A percentile compares a stretch with the other conserved stretches of the same genome.
Evolutionary conservation across 2,329 filamentous ascomycete species (phyloP).

Genomic region (Penicillium sp.): DNA sequence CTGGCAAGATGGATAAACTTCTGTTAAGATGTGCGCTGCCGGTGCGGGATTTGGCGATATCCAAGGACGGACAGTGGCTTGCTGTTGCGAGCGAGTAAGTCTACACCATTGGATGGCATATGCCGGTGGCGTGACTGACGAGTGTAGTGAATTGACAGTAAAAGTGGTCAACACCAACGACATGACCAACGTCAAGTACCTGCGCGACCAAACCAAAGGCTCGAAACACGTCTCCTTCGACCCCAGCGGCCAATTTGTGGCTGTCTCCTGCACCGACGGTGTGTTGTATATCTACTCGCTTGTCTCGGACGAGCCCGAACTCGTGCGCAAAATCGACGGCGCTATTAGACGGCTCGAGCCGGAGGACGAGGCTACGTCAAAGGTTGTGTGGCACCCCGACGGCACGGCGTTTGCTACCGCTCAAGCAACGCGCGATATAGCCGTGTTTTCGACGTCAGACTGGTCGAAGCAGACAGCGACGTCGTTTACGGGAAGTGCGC

Average conservation of each 20-base stretch:
- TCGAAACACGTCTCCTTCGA: slow-evolving; percentile 92
- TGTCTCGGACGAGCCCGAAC: slow-evolving; percentile 69
- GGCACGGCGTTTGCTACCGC: slow-evolving; percentile 84
- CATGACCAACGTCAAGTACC: slow-evolving; percentile 68
- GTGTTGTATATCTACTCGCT: slow-evolving; percentile 86
- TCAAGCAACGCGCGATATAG: slow-evolving; percentile 76
- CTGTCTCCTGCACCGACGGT: slow-evolving; percentile 84
- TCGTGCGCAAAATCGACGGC: slow-evolving; percentile 80
- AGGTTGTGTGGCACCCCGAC: slow-evolving; percentile 87
- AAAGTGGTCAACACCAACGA: slow-evolving; percentile 83
- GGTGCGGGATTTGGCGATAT: slow-evolving; percentile 79
- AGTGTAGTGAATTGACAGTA: slow-evolving; percentile 69
- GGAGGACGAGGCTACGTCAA: slow-evolving; percentile 70
- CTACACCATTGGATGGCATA: background rate
- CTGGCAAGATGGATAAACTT: slow-evolving; percentile 68
- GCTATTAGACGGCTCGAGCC: slow-evolving; percentile 75
- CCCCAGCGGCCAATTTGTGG: slow-evolving; percentile 67
- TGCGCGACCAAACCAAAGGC: slow-evolving; percentile 80
- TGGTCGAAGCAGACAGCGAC: slow-evolving; percentile 79
- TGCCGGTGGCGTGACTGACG: slow-evolving; percentile 17
- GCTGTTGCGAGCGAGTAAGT: slow-evolving; percentile 89
- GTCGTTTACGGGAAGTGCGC: slow-evolving; percentile 66
- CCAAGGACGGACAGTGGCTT: slow-evolving; percentile 77
- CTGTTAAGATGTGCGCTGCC: slow-evolving; percentile 81
- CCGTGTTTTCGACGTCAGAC: slow-evolving; percentile 81